A percentile compares a stretch with the other conserved stretches of the same genome.
Conservation (phyloP, 768 basidiomycete species). For the Lentinula edodes region DNA sequence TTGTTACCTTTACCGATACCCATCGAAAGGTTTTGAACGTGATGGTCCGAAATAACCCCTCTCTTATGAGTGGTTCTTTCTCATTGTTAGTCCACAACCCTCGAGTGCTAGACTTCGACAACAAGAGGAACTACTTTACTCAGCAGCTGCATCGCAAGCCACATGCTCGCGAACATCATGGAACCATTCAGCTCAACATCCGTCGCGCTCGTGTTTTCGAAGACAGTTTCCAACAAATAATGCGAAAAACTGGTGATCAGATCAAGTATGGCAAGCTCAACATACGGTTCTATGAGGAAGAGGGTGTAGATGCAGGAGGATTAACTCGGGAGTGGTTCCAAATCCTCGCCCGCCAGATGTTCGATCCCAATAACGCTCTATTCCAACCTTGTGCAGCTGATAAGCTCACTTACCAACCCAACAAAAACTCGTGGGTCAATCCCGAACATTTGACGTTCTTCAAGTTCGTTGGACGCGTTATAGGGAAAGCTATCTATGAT, state of each 20-base stretch:
- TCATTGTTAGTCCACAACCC: slow-evolving; percentile 94
- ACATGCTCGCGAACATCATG: slow-evolving; percentile 72
- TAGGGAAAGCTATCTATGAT: slow-evolving; percentile 97
- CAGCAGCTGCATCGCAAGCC: slow-evolving; percentile 88
- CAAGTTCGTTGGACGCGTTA: slow-evolving; percentile 96
- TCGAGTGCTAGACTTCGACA: slow-evolving; percentile 96
- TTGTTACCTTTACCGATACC: slow-evolving; percentile 87
- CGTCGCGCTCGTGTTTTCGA: slow-evolving; percentile 92
- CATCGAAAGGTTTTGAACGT: slow-evolving; percentile 93
- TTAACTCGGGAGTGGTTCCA: slow-evolving; percentile 99
- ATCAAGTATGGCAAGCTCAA: slow-evolving; percentile 98
- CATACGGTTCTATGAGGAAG: slow-evolving; percentile 93
- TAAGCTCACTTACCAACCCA: slow-evolving; percentile 92
- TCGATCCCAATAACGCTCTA: slow-evolving; percentile 95
- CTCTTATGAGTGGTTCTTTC: slow-evolving; percentile 97
- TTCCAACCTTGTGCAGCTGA: slow-evolving; percentile 99
- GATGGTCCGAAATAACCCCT: slow-evolving; percentile 98
- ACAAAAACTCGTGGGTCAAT: slow-evolving; percentile 91
- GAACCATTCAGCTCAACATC: slow-evolving; percentile 83
- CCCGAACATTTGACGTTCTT: slow-evolving; percentile 96
- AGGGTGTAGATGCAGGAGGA: slow-evolving; percentile 97
- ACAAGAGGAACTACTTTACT: slow-evolving; percentile 95
- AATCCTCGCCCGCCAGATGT: slow-evolving; percentile 96
- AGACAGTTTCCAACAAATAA: slow-evolving; percentile 92
- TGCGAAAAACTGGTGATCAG: slow-evolving; percentile 87